A percentile compares a stretch with the other conserved stretches of the same genome.
Conservation (phyloP, 768 basidiomycete species). For the Termitomyces titanicus region DNA sequence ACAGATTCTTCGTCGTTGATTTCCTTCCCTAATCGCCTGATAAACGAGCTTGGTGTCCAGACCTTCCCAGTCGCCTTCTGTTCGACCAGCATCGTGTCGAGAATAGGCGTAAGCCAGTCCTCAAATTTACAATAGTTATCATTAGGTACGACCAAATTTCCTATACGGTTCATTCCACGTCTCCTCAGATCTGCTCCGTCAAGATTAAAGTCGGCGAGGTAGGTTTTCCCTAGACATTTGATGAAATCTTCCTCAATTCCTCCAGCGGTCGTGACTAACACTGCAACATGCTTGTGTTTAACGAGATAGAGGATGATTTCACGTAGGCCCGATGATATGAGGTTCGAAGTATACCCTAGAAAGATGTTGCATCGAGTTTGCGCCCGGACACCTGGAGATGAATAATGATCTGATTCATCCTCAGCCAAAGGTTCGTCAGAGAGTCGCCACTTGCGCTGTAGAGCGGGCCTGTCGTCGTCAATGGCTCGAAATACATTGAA, state of each 20-base stretch:
- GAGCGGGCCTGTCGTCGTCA: not conserved
- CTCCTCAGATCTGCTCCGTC: slow-evolving; percentile 85
- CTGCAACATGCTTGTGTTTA: slow-evolving; percentile 86
- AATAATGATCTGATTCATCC: slow-evolving; percentile 68
- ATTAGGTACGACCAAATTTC: slow-evolving; percentile 94
- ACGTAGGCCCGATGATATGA: slow-evolving; percentile 95
- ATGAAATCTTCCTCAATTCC: slow-evolving; percentile 99
- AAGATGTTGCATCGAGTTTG: slow-evolving; percentile 84
- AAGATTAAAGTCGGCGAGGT: slow-evolving; percentile 88
- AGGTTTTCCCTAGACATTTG: slow-evolving; percentile 97
- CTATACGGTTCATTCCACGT: slow-evolving; percentile 95
- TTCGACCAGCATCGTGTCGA: slow-evolving; percentile 87
- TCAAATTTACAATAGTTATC: slow-evolving; percentile 99
- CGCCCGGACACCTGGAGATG: slow-evolving; percentile 55
- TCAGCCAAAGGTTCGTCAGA: slow-evolving; percentile 76
- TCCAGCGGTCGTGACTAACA: slow-evolving; percentile 94
- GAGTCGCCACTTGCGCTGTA: slow-evolving; percentile 82
- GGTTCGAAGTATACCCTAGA: slow-evolving; percentile 97
- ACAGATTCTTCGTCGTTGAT: slow-evolving; percentile 97
- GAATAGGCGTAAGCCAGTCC: slow-evolving; percentile 96
- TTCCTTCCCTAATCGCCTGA: slow-evolving; percentile 91
- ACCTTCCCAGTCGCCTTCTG: slow-evolving; percentile 65
- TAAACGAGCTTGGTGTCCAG: slow-evolving; percentile 96
- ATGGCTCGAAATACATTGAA: not conserved
- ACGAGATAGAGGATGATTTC: slow-evolving; percentile 91